phyloP scores from a whole-genome alignment of 1,139 yeast genomes.

The Suhomyces bokatorum region DNA sequence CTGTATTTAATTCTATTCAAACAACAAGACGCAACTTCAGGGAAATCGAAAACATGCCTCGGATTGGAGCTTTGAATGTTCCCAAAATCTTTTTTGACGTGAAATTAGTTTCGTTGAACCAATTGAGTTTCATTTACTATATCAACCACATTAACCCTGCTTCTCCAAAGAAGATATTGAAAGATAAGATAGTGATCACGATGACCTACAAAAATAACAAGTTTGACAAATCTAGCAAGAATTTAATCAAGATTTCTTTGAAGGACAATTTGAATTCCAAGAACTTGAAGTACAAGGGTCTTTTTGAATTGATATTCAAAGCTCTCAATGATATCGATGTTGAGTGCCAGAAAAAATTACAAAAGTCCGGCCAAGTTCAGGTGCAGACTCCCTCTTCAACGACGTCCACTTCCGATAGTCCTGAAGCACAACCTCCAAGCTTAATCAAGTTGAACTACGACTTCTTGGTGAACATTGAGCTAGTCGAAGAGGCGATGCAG shows the following conservation, averaged over 20 bases:
- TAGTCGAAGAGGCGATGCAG: slow-evolving; percentile 20
- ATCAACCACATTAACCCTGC: slow-evolving; percentile 30
- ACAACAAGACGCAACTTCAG: slow-evolving; percentile 18
- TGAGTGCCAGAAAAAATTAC: slow-evolving; percentile 12
- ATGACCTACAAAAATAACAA: slow-evolving; percentile 36
- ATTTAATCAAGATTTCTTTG: slow-evolving; percentile 33
- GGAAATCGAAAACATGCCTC: slow-evolving; percentile 12
- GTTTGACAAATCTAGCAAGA: slow-evolving; percentile 27
- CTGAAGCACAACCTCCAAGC: slow-evolving; percentile 1
- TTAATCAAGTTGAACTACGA: slow-evolving; percentile 44
- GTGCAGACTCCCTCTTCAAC: slow-evolving; percentile 16
- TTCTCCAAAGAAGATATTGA: slow-evolving; percentile 35
- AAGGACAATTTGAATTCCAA: slow-evolving; percentile 41
- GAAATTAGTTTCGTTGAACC: slow-evolving; percentile 33
- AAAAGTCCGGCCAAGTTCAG: slow-evolving; percentile 10
- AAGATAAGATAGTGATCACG: slow-evolving; percentile 36
- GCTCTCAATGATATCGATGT: slow-evolving; percentile 31
- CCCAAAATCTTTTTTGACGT: slow-evolving; percentile 35
- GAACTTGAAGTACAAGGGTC: slow-evolving; percentile 40
- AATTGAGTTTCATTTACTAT: slow-evolving; percentile 35
- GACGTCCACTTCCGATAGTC: slow-evolving; percentile 12
- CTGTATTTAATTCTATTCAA: slow-evolving; percentile 29
- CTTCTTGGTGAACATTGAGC: slow-evolving; percentile 29
- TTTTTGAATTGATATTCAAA: slow-evolving; percentile 44
- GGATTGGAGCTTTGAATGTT: slow-evolving; percentile 33